Conservation (phyloP, 2,329 filamentous ascomycete species). For the Talaromyces piceae region DNA sequence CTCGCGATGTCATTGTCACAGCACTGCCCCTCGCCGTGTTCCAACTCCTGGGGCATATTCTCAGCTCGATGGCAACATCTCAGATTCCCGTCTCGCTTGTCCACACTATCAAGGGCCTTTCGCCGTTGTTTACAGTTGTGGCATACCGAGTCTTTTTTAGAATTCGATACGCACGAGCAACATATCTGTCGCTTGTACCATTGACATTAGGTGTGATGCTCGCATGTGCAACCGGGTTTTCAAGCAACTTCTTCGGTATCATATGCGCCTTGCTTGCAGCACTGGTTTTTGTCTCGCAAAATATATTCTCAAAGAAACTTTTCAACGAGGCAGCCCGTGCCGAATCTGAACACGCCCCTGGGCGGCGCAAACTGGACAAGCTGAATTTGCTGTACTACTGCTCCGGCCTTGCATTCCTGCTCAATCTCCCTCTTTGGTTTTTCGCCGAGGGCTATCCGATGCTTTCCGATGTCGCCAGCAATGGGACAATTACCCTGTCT, state of each 20-base stretch:
- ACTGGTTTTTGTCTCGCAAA: slow-evolving; percentile 92
- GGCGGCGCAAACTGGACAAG: slow-evolving; percentile 80
- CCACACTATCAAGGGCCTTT: slow-evolving; percentile 96
- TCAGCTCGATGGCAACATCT: slow-evolving; percentile 88
- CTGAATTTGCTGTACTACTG: slow-evolving; percentile 95
- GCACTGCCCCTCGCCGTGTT: slow-evolving; percentile 90
- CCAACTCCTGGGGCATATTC: slow-evolving; percentile 85
- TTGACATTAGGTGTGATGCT: slow-evolving; percentile 92
- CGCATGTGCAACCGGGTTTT: slow-evolving; percentile 87
- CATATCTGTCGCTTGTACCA: slow-evolving; percentile 83
- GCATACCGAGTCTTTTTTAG: slow-evolving; percentile 86
- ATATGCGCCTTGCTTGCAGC: slow-evolving; percentile 83
- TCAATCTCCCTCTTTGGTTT: slow-evolving; percentile 88
- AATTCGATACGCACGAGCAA: slow-evolving; percentile 78
- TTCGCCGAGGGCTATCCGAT: slow-evolving; percentile 79
- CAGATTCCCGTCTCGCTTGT: slow-evolving; percentile 95
- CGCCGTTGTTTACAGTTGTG: slow-evolving; percentile 87
- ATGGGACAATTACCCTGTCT: slow-evolving; percentile 70
- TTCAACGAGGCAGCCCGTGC: slow-evolving; percentile 90
- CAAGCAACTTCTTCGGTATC: slow-evolving; percentile 83
- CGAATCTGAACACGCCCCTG: slow-evolving; percentile 61
- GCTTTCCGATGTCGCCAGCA: slow-evolving; percentile 67
- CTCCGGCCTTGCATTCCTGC: slow-evolving; percentile 81
- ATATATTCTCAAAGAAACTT: slow-evolving; percentile 95
- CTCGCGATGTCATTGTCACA: slow-evolving; percentile 70